Conservation (phyloP, 2,329 filamentous ascomycete species). For the Bipolaris gigantea region DNA sequence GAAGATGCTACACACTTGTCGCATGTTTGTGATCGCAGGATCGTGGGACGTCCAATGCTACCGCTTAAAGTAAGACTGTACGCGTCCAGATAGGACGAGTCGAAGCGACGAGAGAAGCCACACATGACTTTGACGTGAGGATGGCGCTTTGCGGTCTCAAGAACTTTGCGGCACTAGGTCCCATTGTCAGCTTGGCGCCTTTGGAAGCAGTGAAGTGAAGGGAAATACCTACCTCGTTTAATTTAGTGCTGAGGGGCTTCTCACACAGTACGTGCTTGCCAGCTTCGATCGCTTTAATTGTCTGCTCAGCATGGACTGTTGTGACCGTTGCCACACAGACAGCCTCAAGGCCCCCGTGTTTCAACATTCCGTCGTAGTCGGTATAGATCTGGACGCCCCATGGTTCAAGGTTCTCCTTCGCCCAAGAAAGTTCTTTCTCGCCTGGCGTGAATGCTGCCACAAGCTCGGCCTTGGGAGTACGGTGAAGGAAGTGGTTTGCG, state of each 20-base stretch:
- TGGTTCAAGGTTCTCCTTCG: conserved; percentile 53
- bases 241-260: conserved; percentile 61
- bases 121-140: conserved; percentile 68
- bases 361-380: conserved; percentile 60
- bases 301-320: conserved; percentile 60
- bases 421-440: conserved; percentile 52
- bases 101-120: conserved; percentile 68
- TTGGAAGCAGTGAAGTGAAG: background rate
- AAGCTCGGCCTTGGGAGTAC: conserved; percentile 50
- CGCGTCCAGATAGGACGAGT: conserved; percentile 65
- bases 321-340: conserved; percentile 60
- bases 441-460: conserved; percentile 54
- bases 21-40: conserved; percentile 68
- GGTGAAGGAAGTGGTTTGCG: conserved; percentile 52
- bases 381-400: conserved; percentile 57
- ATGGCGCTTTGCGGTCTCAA: conserved; percentile 56
- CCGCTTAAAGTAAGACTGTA: conserved; percentile 56
- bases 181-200: background rate
- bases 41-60: conserved; percentile 60
- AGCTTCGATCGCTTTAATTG: conserved; percentile 58
- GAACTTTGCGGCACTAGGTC: conserved; percentile 58
- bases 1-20: conserved; percentile 51
- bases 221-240: conserved; percentile 56
- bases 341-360: conserved; percentile 58
- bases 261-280: conserved; percentile 62